Percentiles rank a stretch among this genome's conserved stretches.
These are phyloP conservation scores for Fraxinus albicans DNA, from an alignment of 305 asterid species.

Conservation along the genomic window DNA sequence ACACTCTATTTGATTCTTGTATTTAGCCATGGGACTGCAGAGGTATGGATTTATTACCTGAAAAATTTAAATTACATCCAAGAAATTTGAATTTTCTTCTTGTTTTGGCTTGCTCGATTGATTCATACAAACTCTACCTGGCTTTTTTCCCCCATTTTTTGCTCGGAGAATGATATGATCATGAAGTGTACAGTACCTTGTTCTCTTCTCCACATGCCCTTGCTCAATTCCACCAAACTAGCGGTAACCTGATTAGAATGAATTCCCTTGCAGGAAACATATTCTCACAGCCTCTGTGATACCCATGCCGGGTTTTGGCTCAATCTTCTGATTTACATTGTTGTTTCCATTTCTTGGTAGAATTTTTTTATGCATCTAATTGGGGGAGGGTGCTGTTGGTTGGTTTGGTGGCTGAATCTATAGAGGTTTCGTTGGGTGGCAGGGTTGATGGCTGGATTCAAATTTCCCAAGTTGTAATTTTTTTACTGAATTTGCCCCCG, in stretches of 20 bases:
- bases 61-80: neutral
- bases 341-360: neutral
- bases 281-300: neutral
- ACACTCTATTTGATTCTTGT: conserved; percentile 76
- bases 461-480: neutral
- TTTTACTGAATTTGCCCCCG: neutral
- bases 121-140: neutral
- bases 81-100: neutral
- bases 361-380: neutral
- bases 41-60: conserved; percentile 49
- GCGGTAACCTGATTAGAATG: neutral
- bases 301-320: neutral
- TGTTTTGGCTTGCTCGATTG: neutral
- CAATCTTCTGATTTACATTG: neutral
- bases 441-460: neutral
- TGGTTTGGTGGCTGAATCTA: neutral
- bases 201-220: neutral
- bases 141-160: neutral
- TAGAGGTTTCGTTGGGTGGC: neutral
- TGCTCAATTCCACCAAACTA: neutral
- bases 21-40: conserved; percentile 88
- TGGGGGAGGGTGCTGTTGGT: neutral
- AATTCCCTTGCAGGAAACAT: neutral
- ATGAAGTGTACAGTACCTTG: neutral
- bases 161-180: neutral